A percentile compares a stretch with the other conserved stretches of the same genome.
Evolutionary conservation across 2,329 filamentous ascomycete genomes (phyloP).

Genomic region (Sarocladium brachiariae): DNA sequence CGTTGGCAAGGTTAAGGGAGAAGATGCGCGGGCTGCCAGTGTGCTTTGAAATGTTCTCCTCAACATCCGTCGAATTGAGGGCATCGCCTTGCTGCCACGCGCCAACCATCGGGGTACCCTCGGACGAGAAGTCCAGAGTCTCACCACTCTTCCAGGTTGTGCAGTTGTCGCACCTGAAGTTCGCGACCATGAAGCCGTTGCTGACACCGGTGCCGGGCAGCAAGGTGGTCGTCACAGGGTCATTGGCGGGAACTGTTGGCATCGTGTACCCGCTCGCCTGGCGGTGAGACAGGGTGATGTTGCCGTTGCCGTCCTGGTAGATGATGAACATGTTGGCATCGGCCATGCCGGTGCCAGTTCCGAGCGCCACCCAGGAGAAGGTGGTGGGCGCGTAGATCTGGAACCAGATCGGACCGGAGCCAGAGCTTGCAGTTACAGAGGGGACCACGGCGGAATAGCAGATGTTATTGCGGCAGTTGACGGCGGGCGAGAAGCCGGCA

Average conservation of each 20-base stretch:
- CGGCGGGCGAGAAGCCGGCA: background rate
- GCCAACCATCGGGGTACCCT: conserved; percentile 27
- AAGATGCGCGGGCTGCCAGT: conserved; percentile 29
- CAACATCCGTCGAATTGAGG: conserved; percentile 29
- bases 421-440: conserved; percentile 36
- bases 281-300: conserved; percentile 56
- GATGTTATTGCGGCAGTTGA: conserved; percentile 22
- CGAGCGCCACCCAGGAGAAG: conserved; percentile 51
- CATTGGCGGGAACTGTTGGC: conserved; percentile 39
- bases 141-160: conserved; percentile 19
- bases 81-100: conserved; percentile 36
- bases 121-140: background rate
- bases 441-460: conserved; percentile 53
- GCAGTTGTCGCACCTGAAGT: conserved; percentile 43
- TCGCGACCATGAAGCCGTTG: conserved; percentile 49
- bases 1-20: conserved; percentile 36
- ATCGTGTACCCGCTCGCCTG: conserved; percentile 37
- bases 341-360: conserved; percentile 47
- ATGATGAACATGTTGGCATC: conserved; percentile 56
- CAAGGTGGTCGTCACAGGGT: conserved; percentile 36
- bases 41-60: conserved; percentile 32
- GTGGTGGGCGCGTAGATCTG: conserved; percentile 47
- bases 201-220: conserved; percentile 52
- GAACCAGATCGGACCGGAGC: conserved; percentile 52
- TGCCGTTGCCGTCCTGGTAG: conserved; percentile 50